Percentiles rank a stretch among this genome's conserved stretches.
These are phyloP conservation scores for Suillus clintonianus DNA, from an alignment of 768 basidiomycete genomes.

Conservation along the genomic window DNA sequence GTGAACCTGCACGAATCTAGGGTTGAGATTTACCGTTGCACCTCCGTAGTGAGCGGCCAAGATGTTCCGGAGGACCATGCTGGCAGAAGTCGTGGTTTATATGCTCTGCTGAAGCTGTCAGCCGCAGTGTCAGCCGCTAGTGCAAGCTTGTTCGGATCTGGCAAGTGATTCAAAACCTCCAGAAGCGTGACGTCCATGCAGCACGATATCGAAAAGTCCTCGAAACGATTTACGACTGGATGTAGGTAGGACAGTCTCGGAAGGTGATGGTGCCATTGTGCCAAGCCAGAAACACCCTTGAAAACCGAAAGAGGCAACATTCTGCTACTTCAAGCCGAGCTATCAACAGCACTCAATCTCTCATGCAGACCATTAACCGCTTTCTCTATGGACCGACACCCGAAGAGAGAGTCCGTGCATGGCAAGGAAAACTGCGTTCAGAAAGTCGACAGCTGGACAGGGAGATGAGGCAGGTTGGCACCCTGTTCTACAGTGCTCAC, in stretches of 20 bases:
- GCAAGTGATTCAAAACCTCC: background rate
- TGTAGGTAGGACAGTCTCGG: background rate
- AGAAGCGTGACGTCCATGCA: background rate
- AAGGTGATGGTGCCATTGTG: background rate
- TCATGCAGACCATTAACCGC: constrained; percentile 86
- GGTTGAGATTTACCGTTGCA: background rate
- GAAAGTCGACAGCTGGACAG: constrained; percentile 85
- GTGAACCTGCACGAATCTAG: background rate
- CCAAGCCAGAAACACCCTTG: background rate
- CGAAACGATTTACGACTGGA: background rate
- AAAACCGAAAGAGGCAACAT: constrained; percentile 5
- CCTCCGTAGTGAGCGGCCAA: background rate
- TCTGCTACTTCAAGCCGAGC: background rate
- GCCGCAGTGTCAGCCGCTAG: constrained; percentile 10
- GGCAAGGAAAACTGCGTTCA: constrained; percentile 85
- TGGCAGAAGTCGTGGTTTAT: background rate
- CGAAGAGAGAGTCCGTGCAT: constrained; percentile 88
- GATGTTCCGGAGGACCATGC: background rate
- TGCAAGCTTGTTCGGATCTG: background rate
- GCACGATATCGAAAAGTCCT: background rate
- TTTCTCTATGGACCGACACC: constrained; percentile 96
- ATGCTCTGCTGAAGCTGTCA: background rate
- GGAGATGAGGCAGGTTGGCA: constrained; percentile 92
- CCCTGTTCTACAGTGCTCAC: constrained; percentile 13
- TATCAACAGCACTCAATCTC: constrained; percentile 10